Base-by-base conservation (phyloP, 225 moss, liverwort and hornwort species). In the Pseudisothecium myosuroides region DNA sequence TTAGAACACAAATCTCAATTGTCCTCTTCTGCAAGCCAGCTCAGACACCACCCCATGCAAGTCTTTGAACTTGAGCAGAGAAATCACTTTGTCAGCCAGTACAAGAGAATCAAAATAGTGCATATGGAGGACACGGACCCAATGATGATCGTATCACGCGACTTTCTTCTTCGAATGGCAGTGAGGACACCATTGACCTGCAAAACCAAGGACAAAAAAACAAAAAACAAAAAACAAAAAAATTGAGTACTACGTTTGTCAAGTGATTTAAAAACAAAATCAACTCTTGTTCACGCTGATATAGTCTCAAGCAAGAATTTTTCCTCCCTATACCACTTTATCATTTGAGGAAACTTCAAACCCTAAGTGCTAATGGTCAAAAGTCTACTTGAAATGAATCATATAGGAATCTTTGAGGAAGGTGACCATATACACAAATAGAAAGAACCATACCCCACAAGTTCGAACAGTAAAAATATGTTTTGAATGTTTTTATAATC, bases 161-260 rank as follows among this genome's bases (percentile, higher is more conserved):
- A 96, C 89, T 95, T 96, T 87, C 94, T 91, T 87, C 96, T 92
- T 86, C 95, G 93, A 79, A 96, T 96, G 52, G 95, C 93, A 32
- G 93, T 94, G 86, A 96, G 84, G 54, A 96, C 77, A 83, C 91
- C 91, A 81, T 95, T 96, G 45, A 96, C 95, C 96, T 96, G 92
- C 88, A 74, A 66, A 58, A 56, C 54, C 49, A 29, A 56, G 23
- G n/a, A n/a, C n/a, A n/a, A 23, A 82, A 27, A 12, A 11, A 11
- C 21, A 37, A 10, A 34, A 17, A 56, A 16, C 23, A 17, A 21
- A 9, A 56, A 56, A 56, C 21, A 56, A 56, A 67, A 60, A 68
- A 49, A 31, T 89, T n/a, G 21, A 54, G 18, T 12, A 56, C 17
- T 58, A 50, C 24, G 22, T 78, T 37, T 39, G 55, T 54, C 63